A percentile compares a stretch with the other conserved stretches of the same genome.
phyloP scores from a whole-genome alignment of 192 early-diverging fungal genomes.

The Mortierella antarctica region DNA sequence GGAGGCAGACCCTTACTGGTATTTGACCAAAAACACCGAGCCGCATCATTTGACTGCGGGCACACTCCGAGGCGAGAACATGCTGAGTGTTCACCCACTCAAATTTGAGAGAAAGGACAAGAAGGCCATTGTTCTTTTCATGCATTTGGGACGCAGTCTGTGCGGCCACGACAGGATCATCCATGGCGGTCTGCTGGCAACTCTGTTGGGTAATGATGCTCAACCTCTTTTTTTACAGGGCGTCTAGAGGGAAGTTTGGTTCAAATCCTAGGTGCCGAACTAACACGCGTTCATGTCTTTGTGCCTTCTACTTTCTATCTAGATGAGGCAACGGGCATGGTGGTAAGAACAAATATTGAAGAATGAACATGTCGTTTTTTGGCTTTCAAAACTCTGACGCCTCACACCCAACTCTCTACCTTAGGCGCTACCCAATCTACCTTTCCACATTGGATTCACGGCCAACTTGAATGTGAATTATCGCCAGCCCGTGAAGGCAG shows the following conservation, averaged over 20 bases:
- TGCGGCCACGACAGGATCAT: constrained; percentile 85
- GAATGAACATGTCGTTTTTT: neutral
- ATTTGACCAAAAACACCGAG: constrained; percentile 28
- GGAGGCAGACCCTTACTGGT: constrained; percentile 39
- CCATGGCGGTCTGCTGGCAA: constrained; percentile 83
- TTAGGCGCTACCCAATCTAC: constrained; percentile 64
- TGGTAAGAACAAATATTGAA: constrained; percentile 16
- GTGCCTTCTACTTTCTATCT: neutral
- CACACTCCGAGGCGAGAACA: constrained; percentile 67
- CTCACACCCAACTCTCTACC: neutral
- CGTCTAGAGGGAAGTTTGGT: neutral
- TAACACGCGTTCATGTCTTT: neutral
- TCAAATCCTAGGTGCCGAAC: neutral
- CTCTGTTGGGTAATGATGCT: constrained; percentile 50
- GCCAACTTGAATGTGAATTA: constrained; percentile 83
- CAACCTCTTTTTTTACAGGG: neutral
- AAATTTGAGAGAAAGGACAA: constrained; percentile 68
- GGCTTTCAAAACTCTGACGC: neutral
- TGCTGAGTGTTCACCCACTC: constrained; percentile 61
- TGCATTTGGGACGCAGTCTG: constrained; percentile 77
- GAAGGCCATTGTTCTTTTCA: constrained; percentile 57
- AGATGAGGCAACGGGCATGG: constrained; percentile 51
- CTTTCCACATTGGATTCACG: constrained; percentile 76
- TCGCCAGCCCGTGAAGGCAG: constrained; percentile 70
- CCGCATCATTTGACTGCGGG: constrained; percentile 55